A percentile compares a stretch with the other conserved stretches of the same genome.
These are phyloP conservation scores for Hibiscus tridactylites DNA, from an alignment of 345 rosid species.

Conservation along the genomic window DNA sequence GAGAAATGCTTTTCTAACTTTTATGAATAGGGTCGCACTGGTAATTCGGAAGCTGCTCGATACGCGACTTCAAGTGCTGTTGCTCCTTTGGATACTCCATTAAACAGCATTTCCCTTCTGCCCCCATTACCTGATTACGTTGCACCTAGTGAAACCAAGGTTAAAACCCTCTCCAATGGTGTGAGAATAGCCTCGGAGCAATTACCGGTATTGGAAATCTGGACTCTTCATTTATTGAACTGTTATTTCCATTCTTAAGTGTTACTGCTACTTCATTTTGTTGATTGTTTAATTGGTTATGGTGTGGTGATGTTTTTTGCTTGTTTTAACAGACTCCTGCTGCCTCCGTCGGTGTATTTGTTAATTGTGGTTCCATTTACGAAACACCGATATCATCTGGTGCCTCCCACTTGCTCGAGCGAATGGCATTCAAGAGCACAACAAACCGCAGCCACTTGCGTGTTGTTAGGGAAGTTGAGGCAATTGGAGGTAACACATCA, in stretches of 20 bases:
- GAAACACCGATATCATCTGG: conserved; percentile 58
- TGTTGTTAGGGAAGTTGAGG: conserved; percentile 66
- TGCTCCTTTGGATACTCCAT: conserved; percentile 49
- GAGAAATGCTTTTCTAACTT: not conserved
- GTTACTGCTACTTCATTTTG: not conserved
- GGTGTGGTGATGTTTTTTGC: conserved; percentile 8
- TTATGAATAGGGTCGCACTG: conserved; percentile 35
- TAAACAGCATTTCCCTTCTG: conserved; percentile 49
- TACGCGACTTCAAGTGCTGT: conserved; percentile 58
- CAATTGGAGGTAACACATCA: conserved; percentile 58
- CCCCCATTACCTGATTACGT: conserved; percentile 53
- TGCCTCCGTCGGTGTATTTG: conserved; percentile 55
- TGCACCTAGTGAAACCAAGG: conserved; percentile 48
- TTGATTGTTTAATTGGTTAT: conserved; percentile 3
- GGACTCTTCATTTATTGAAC: not conserved
- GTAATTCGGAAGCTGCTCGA: conserved; percentile 29
- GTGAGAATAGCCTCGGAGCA: conserved; percentile 62
- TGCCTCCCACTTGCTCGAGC: conserved; percentile 61
- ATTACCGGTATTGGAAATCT: conserved; percentile 32
- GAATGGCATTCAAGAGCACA: conserved; percentile 81
- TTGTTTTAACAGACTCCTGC: conserved; percentile 42
- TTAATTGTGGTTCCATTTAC: conserved; percentile 62
- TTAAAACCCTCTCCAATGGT: conserved; percentile 66
- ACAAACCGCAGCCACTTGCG: conserved; percentile 52
- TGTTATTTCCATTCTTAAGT: not conserved